A percentile compares a stretch with the other conserved stretches of the same genome.
These are phyloP conservation scores for Monilinia laxa DNA, from an alignment of 2,329 filamentous ascomycete species.

Conservation along the genomic window DNA sequence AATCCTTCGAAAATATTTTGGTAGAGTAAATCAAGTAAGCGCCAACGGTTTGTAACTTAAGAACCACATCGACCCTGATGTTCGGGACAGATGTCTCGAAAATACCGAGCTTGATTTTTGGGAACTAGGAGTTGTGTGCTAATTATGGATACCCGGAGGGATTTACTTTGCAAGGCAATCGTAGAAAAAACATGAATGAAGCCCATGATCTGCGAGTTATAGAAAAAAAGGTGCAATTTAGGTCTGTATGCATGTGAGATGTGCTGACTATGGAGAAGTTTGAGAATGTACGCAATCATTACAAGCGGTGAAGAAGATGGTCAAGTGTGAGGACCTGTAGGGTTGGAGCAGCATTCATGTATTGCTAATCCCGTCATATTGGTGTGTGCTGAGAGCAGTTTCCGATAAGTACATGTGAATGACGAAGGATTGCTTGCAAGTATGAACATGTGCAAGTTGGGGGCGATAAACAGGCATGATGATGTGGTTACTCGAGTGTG, in stretches of 20 bases:
- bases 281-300: constrained; percentile 6
- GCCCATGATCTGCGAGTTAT: not conserved
- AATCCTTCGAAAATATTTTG: not conserved
- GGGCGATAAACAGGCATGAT: constrained; percentile 15
- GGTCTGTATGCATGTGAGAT: not conserved
- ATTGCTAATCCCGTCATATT: not conserved
- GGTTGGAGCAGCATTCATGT: not conserved
- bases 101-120: not conserved
- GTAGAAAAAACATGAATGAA: constrained; percentile 1
- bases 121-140: not conserved
- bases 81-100: not conserved
- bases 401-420: not conserved
- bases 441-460: constrained; percentile 1
- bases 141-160: constrained; percentile 10
- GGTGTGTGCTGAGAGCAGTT: not conserved
- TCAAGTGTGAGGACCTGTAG: not conserved
- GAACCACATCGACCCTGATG: not conserved
- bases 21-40: not conserved
- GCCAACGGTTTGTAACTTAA: not conserved
- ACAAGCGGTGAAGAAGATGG: not conserved
- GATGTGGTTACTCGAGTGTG: not conserved
- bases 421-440: not conserved
- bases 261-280: not conserved
- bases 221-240: not conserved
- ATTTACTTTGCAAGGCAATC: not conserved